Evolutionary conservation across 352 stramenopile species (phyloP).

Genomic region (Phytopythium cucurbitacearum): DNA sequence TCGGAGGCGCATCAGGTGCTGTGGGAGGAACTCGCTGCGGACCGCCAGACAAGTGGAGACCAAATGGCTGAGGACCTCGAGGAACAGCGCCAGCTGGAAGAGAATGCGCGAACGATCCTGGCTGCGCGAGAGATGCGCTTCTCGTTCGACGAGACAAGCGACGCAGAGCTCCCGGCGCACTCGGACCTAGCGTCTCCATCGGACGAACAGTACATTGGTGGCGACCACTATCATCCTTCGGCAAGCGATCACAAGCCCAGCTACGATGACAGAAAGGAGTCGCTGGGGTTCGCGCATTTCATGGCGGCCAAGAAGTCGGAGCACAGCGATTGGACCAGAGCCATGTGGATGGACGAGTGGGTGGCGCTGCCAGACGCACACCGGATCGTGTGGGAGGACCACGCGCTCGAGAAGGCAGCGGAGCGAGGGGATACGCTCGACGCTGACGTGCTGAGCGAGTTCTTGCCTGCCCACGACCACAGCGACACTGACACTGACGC

Average conservation of each 20-base stretch:
- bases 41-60: constrained; percentile 8
- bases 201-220: constrained; percentile 1
- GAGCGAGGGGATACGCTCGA: constrained; percentile 4
- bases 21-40: constrained; percentile 29
- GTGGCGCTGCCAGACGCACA: constrained; percentile 13
- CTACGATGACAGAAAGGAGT: not conserved
- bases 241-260: too few species aligned
- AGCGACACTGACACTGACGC: too few species aligned
- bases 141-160: constrained; percentile 2
- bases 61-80: not conserved
- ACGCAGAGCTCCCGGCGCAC: not conserved
- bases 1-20: constrained; percentile 27
- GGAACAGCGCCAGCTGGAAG: constrained; percentile 19
- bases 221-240: not conserved
- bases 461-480: too few species aligned
- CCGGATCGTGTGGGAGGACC: constrained; percentile 25
- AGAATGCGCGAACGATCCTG: constrained; percentile 18
- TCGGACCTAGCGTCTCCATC: not conserved
- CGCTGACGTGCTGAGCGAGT: not conserved
- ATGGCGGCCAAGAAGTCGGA: constrained; percentile 20
- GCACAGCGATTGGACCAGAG: constrained; percentile 16
- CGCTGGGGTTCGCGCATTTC: constrained; percentile 19
- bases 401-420: constrained; percentile 11
- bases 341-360: constrained; percentile 25
- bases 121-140: constrained; percentile 3